phyloP scores from a whole-genome alignment of 495 filamentous ascomycete species.

The Xylaria scruposa region DNA sequence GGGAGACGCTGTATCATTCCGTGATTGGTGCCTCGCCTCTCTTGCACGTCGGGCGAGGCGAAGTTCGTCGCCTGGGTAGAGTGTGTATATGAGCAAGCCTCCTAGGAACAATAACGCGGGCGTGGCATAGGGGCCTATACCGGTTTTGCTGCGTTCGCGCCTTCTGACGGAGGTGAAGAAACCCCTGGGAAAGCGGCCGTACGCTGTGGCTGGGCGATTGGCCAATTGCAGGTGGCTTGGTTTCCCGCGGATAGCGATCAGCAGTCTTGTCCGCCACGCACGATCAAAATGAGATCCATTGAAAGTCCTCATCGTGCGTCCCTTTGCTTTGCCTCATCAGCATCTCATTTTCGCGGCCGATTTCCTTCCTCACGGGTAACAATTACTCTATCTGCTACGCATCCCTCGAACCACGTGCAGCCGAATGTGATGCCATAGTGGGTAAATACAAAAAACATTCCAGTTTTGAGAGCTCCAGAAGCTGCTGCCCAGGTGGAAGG shows the following conservation, averaged over 20 bases:
- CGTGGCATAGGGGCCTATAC: constrained; percentile 35
- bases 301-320: constrained; percentile 23
- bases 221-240: constrained; percentile 12
- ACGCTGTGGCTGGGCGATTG: constrained; percentile 16
- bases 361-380: not conserved
- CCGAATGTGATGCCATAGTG: constrained; percentile 2
- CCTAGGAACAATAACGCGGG: constrained; percentile 41
- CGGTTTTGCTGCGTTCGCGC: constrained; percentile 22
- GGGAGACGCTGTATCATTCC: constrained; percentile 1
- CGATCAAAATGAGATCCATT: constrained; percentile 19
- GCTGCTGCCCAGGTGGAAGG: not conserved
- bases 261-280: constrained; percentile 19
- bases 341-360: constrained; percentile 5
- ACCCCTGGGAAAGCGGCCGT: constrained; percentile 35
- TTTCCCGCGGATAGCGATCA: not conserved
- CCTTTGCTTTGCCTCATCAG: constrained; percentile 13
- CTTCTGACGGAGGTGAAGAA: constrained; percentile 33
- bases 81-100: constrained; percentile 49
- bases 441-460: not conserved
- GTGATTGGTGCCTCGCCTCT: constrained; percentile 22
- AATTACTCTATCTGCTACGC: constrained; percentile 9
- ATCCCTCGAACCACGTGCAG: constrained; percentile 3
- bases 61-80: constrained; percentile 51
- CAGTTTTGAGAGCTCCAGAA: not conserved
- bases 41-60: constrained; percentile 33